Conservation (phyloP, 1,284 basidiomycete genomes). For the Leccinum griseonigrum region DNA sequence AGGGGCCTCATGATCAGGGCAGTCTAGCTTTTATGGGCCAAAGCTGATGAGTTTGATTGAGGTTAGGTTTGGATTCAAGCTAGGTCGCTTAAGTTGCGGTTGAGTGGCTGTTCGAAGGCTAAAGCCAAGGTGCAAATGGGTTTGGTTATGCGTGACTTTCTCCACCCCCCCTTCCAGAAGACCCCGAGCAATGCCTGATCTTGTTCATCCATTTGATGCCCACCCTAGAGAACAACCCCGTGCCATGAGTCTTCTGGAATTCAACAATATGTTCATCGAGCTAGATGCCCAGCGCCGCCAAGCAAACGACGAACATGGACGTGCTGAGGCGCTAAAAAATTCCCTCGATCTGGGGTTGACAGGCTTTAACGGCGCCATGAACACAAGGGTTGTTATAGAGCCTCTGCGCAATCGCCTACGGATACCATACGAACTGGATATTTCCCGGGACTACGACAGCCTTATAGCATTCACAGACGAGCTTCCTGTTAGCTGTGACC, state of each 20-base stretch:
- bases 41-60: no score
- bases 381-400: neutral
- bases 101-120: no score
- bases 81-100: no score
- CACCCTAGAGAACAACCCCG: neutral
- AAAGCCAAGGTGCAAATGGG: no score
- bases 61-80: no score
- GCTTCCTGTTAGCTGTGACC: neutral
- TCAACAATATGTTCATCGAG: neutral
- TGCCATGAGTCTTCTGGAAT: neutral
- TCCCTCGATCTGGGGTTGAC: neutral
- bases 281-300: neutral
- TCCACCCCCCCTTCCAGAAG: neutral
- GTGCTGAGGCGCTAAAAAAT: neutral
- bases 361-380: neutral
- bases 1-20: no score
- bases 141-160: no score
- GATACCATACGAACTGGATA: neutral
- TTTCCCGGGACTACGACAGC: conserved; percentile 8
- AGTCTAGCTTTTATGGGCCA: no score
- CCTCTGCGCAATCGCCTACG: neutral
- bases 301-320: neutral
- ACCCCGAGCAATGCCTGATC: neutral
- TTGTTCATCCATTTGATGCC: neutral
- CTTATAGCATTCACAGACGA: conserved; percentile 8